These are phyloP conservation scores for Yueomyces sp. DNA, from an alignment of 805 yeast genomes.

Conservation along the genomic window DNA sequence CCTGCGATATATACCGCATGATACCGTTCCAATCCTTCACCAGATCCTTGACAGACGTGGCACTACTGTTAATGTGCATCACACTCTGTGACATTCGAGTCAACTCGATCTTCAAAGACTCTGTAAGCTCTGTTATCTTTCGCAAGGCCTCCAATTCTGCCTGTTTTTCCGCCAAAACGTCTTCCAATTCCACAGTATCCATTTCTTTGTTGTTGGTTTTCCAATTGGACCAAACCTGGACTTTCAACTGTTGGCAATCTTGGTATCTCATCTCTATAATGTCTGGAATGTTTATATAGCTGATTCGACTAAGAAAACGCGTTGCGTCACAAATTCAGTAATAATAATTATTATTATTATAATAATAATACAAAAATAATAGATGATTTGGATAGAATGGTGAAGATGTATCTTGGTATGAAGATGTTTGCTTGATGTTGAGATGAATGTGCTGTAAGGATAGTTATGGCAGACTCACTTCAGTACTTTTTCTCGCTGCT, in stretches of 20 bases:
- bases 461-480: too few relatives aligned
- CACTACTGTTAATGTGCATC: slow-evolving; percentile 14
- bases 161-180: slow-evolving; percentile 10
- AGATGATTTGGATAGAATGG: too few relatives aligned
- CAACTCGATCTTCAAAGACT: slow-evolving; percentile 15
- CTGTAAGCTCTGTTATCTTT: slow-evolving; percentile 15
- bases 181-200: neutral
- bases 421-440: too few relatives aligned
- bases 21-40: slow-evolving; percentile 22
- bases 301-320: too few relatives aligned
- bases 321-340: too few relatives aligned
- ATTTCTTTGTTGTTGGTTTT: neutral
- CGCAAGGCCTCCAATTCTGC: slow-evolving; percentile 17
- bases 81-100: slow-evolving; percentile 16
- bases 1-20: slow-evolving; percentile 20
- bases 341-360: too few relatives aligned
- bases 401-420: too few relatives aligned
- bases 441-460: too few relatives aligned
- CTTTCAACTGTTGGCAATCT: neutral
- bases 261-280: neutral
- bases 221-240: neutral
- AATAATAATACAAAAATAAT: too few relatives aligned
- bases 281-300: neutral
- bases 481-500: too few relatives aligned
- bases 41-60: slow-evolving; percentile 13